phyloP scores from a whole-genome alignment of 2,329 filamentous ascomycete genomes.

The Orbilia quercus region DNA sequence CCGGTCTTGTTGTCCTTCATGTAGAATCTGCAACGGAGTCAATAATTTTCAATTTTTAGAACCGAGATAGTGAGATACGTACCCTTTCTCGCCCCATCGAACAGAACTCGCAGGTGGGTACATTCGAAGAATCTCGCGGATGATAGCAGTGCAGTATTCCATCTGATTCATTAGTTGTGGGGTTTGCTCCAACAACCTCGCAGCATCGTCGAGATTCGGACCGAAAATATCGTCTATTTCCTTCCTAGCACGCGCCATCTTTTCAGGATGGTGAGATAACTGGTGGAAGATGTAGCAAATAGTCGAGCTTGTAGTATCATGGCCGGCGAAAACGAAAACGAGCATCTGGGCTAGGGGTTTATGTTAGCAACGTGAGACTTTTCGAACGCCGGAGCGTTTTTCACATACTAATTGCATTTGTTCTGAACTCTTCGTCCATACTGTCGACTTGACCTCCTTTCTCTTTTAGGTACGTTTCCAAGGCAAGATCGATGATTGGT shows the following conservation, averaged over 20 bases:
- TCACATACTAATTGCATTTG: constrained; percentile 61
- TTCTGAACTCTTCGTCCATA: constrained; percentile 55
- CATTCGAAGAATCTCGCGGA: constrained; percentile 69
- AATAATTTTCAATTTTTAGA: neutral
- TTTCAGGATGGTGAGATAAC: constrained; percentile 62
- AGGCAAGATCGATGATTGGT: constrained; percentile 49
- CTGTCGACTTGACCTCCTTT: constrained; percentile 57
- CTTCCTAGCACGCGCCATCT: constrained; percentile 62
- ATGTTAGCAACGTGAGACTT: constrained; percentile 11
- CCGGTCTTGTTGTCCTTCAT: constrained; percentile 65
- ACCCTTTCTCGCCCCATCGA: constrained; percentile 61
- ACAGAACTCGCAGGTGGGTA: constrained; percentile 67
- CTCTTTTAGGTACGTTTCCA: constrained; percentile 54
- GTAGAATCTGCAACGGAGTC: constrained; percentile 61
- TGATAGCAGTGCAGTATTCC: constrained; percentile 67
- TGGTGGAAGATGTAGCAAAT: constrained; percentile 64
- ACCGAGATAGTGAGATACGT: neutral
- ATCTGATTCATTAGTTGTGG: constrained; percentile 67
- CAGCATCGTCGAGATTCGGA: constrained; percentile 62
- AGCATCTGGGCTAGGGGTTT: constrained; percentile 57
- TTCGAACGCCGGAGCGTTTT: constrained; percentile 7
- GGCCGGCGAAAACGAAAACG: constrained; percentile 63
- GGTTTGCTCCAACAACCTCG: constrained; percentile 63
- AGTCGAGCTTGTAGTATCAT: constrained; percentile 63
- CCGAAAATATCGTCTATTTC: constrained; percentile 70